Conservation (phyloP, 352 stramenopile genomes). For the Globisporangium parvum region DNA sequence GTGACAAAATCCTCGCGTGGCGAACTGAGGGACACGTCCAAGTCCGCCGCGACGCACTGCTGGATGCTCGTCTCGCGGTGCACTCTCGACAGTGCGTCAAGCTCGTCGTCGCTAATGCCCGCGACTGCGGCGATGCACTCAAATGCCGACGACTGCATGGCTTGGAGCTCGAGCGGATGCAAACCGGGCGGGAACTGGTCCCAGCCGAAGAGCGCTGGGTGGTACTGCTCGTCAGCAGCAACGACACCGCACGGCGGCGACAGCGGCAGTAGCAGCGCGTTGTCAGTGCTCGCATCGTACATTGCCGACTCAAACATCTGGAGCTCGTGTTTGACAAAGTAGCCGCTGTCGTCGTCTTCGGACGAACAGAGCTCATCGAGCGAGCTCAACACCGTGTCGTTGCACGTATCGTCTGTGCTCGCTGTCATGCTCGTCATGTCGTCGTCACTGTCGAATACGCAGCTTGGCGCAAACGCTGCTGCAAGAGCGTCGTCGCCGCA, state of each 20-base stretch:
- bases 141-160: not conserved
- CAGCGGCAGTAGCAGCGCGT: too few relatives aligned
- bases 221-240: not conserved
- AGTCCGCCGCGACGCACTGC: not conserved
- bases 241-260: too few relatives aligned
- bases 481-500: not conserved
- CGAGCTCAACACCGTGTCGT: slow-evolving; percentile 1
- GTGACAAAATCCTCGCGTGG: slow-evolving; percentile 5
- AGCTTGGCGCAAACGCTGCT: not conserved
- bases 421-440: not conserved
- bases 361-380: slow-evolving; percentile 9
- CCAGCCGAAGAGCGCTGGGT: slow-evolving; percentile 4
- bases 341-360: not conserved
- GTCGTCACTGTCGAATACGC: slow-evolving; percentile 2
- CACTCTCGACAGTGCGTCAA: not conserved
- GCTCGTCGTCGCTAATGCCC: not conserved
- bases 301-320: not conserved
- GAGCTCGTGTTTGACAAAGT: slow-evolving; percentile 6
- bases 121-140: not conserved
- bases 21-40: not conserved
- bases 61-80: not conserved
- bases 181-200: slow-evolving; percentile 2
- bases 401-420: slow-evolving; percentile 2
- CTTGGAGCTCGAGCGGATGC: slow-evolving; percentile 1
- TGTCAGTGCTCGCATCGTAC: not conserved